These are phyloP conservation scores for Nothophaeocryptopus gaeumannii DNA, from an alignment of 2,329 filamentous ascomycete genomes.

Conservation along the genomic window DNA sequence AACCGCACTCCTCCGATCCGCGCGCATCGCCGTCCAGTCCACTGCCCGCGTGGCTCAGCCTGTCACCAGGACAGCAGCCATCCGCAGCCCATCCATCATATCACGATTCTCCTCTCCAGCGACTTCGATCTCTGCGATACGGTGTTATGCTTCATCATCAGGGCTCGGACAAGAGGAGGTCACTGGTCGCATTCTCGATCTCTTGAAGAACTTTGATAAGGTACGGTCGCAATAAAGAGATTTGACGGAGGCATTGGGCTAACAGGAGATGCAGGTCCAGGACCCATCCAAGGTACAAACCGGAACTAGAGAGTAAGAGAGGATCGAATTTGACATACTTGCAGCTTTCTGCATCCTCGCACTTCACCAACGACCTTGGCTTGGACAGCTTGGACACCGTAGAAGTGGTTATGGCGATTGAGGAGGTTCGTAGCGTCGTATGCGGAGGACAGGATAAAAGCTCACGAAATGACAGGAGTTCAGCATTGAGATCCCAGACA, in stretches of 20 bases:
- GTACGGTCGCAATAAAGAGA: slow-evolving; percentile 48
- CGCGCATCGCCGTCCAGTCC: slow-evolving; percentile 52
- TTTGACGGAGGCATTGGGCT: slow-evolving; percentile 17
- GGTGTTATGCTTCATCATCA: slow-evolving; percentile 82
- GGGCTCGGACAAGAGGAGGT: slow-evolving; percentile 80
- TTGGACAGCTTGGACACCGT: slow-evolving; percentile 97
- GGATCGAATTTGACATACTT: slow-evolving; percentile 26
- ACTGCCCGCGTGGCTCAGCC: slow-evolving; percentile 54
- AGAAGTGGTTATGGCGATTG: slow-evolving; percentile 99
- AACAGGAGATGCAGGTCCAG: slow-evolving; percentile 54
- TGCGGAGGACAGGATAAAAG: slow-evolving; percentile 51
- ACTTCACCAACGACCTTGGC: slow-evolving; percentile 97
- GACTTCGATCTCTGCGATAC: slow-evolving; percentile 64
- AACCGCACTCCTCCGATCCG: slow-evolving; percentile 76
- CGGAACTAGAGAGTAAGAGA: not conserved
- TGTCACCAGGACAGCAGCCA: slow-evolving; percentile 43
- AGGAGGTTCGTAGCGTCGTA: slow-evolving; percentile 64
- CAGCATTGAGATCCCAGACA: slow-evolving; percentile 97
- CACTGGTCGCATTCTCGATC: slow-evolving; percentile 84
- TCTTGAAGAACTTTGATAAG: slow-evolving; percentile 98
- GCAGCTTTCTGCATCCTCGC: slow-evolving; percentile 77
- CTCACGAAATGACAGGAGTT: slow-evolving; percentile 57
- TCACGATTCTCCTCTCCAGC: slow-evolving; percentile 60
- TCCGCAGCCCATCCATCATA: slow-evolving; percentile 57
- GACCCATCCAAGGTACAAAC: slow-evolving; percentile 56